Conservation (phyloP, 2,329 filamentous ascomycete genomes). For the Aaosphaeria pasadenensis region DNA sequence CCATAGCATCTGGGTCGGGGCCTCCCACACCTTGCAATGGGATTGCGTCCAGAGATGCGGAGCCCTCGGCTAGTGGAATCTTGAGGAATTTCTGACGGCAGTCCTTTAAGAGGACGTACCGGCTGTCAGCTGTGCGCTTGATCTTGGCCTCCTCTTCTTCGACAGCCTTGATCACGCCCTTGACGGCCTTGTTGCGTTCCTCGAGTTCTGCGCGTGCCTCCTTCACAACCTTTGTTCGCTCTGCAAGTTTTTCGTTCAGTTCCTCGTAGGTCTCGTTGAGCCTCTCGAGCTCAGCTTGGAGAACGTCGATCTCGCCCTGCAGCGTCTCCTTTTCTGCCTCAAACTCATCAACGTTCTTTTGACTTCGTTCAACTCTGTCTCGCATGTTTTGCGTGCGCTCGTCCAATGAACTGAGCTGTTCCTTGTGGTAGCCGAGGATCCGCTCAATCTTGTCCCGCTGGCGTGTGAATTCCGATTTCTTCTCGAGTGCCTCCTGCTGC, state of each 20-base stretch:
- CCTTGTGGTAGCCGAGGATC: conserved; percentile 63
- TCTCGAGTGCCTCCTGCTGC: conserved; percentile 85
- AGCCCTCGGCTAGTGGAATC: conserved; percentile 73
- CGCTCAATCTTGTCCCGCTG: conserved; percentile 66
- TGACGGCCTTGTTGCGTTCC: conserved; percentile 80
- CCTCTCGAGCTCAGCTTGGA: conserved; percentile 73
- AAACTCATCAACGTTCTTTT: conserved; percentile 62
- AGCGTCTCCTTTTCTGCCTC: conserved; percentile 71
- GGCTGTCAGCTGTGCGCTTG: conserved; percentile 77
- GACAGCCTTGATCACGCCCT: conserved; percentile 71
- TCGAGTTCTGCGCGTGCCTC: conserved; percentile 77
- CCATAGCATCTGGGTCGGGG: conserved; percentile 83
- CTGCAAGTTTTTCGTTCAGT: conserved; percentile 63
- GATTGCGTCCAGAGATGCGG: conserved; percentile 70
- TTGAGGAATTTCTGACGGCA: conserved; percentile 94
- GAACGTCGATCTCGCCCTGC: conserved; percentile 67
- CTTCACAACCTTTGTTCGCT: conserved; percentile 72
- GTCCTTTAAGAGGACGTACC: conserved; percentile 79
- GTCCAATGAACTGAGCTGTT: conserved; percentile 67
- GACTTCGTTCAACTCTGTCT: conserved; percentile 62
- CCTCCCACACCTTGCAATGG: conserved; percentile 78
- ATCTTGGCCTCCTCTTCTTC: conserved; percentile 78
- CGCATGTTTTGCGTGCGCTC: conserved; percentile 68
- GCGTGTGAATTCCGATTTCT: conserved; percentile 80
- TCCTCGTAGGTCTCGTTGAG: conserved; percentile 70